Conservation (phyloP, 257 asterid species). For the Solanum chaucha region DNA sequence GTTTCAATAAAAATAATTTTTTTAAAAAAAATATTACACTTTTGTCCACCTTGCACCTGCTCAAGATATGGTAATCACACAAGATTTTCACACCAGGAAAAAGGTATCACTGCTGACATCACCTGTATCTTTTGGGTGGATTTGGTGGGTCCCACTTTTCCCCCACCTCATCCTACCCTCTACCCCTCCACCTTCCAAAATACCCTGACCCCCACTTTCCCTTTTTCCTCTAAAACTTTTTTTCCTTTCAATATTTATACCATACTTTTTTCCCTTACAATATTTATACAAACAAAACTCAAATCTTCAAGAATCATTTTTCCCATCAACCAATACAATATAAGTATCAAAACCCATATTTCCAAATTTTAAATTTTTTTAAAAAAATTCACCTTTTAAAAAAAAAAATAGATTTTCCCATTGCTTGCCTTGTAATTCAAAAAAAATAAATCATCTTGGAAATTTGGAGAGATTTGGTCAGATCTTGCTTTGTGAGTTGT, state of each 20-base stretch:
- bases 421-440: constrained; percentile 67
- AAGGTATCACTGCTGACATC: constrained; percentile 52
- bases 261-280: background rate
- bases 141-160: constrained; percentile 31
- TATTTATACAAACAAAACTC: background rate
- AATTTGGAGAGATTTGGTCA: constrained; percentile 48
- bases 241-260: background rate
- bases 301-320: background rate
- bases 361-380: background rate
- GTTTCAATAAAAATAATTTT: constrained; percentile 5
- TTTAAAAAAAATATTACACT: constrained; percentile 38
- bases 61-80: constrained; percentile 59
- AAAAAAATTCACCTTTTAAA: background rate
- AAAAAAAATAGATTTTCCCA: background rate
- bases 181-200: background rate
- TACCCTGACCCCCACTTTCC: background rate
- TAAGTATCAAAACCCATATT: background rate
- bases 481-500: constrained; percentile 81
- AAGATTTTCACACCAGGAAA: constrained; percentile 59
- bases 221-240: background rate
- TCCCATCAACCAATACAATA: background rate
- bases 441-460: constrained; percentile 27
- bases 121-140: constrained; percentile 67
- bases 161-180: background rate
- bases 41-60: constrained; percentile 58